phyloP scores from a whole-genome alignment of 1,284 basidiomycete species.

The Mrakiaceae sp. region DNA sequence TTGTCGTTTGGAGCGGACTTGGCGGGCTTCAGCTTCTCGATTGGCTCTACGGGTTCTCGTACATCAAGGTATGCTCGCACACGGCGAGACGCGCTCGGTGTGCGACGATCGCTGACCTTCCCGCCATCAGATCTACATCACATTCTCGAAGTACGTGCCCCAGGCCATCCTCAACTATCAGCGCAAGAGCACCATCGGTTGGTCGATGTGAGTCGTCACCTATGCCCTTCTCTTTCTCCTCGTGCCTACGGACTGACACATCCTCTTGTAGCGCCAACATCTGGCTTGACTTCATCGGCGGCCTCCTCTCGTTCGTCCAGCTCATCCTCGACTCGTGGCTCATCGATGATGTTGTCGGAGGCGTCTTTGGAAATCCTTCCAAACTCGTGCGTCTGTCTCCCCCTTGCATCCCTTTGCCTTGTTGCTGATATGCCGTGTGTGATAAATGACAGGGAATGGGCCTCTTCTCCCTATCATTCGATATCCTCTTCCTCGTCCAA shows the following conservation, averaged over 20 bases:
- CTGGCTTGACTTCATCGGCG: constrained; percentile 31
- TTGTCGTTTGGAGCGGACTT: background rate
- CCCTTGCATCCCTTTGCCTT: background rate
- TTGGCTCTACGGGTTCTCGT: constrained; percentile 30
- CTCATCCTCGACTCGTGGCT: constrained; percentile 25
- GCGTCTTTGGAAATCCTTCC: constrained; percentile 6
- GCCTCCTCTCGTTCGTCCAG: constrained; percentile 31
- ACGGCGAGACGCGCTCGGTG: too few relatives aligned
- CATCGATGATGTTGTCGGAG: background rate
- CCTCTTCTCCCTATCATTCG: constrained; percentile 8
- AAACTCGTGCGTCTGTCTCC: constrained; percentile 7
- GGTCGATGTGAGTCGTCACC: constrained; percentile 22
- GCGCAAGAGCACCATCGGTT: constrained; percentile 28
- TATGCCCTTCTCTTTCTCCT: too few relatives aligned
- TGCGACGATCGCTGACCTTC: too few relatives aligned
- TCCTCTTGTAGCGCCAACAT: constrained; percentile 18
- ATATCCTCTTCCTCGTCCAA: constrained; percentile 14
- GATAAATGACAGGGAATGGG: background rate
- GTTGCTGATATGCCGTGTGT: background rate
- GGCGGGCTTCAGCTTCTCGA: constrained; percentile 27
- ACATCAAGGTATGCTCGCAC: constrained; percentile 24
- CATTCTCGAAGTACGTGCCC: constrained; percentile 33
- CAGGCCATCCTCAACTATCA: constrained; percentile 32
- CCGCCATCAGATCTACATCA: constrained; percentile 16
- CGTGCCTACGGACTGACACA: too few relatives aligned